Evolutionary conservation across 2,329 filamentous ascomycete species (phyloP), one percentile per base, ranked within the genome.

Genomic region (Bipolaris cookei): DNA sequence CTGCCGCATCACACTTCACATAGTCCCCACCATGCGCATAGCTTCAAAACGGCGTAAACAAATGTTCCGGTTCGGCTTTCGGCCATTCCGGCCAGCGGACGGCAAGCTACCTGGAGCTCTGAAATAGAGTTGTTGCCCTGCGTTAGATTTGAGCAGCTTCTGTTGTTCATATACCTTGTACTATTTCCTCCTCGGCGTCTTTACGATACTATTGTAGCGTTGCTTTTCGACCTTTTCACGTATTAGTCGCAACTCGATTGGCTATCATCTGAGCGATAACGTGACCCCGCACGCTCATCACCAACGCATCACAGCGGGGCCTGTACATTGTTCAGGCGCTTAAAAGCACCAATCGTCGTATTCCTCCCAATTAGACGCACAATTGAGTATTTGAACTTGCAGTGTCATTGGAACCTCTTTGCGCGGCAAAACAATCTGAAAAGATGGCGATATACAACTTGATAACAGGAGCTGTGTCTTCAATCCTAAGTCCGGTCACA

Each of bases 401-500:
- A 30, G 10, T 13, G 10, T 10, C 10, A 13, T 30, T 30, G 28
- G 28, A 30, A 30, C 28, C 28, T 30, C 3, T 28, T 30, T 13
- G 10, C 28, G 28, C 28, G 28, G 28, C 28, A 30, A 30, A 13
- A 47, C 30, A 54, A 11, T 32, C 21, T 38, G n/a, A 21, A 45
- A 55, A 14, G 20, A 78, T 78, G 75, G 61, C 72, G 11, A 66
- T 81, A 41, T 59, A 77, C 45, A 70, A 69, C 39, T 73, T 75
- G 28, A 56, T 80, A 37, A 66, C 72, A 32, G 71, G 71, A 47
- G 72, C 76, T 34, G 74, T 79, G 16, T 71, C 77, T 49, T 72
- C 75, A 35, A 66, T 80, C 47, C 76, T 77, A 48, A 77, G 68
- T 53, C 77, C 78, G 52, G 74, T 80, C 30, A 77, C 78, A 48